Conservation (phyloP, 257 asterid genomes). For the Scutellaria galericulata region DNA sequence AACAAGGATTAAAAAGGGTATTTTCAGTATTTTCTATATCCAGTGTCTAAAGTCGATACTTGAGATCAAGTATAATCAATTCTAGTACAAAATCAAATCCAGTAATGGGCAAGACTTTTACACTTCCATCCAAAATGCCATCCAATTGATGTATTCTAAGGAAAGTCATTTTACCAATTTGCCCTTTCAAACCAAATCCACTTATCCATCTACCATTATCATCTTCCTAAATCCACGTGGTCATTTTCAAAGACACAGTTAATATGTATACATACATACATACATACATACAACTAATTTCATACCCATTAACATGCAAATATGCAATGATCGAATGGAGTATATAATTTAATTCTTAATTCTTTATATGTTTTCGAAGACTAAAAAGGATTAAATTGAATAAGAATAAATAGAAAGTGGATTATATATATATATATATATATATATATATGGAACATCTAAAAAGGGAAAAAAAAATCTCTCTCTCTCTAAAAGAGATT, state of each 20-base stretch:
- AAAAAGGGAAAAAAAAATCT: too few species aligned
- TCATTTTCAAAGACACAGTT: background rate
- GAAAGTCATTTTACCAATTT: background rate
- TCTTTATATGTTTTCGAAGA: too few species aligned
- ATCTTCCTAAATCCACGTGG: slow-evolving; percentile 20
- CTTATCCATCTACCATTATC: slow-evolving; percentile 3
- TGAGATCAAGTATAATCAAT: background rate
- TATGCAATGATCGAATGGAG: too few species aligned
- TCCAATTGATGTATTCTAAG: background rate
- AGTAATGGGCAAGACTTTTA: slow-evolving; percentile 17
- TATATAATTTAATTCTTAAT: too few species aligned
- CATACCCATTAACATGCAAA: too few species aligned
- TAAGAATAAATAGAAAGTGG: too few species aligned
- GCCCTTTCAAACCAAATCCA: slow-evolving; percentile 17
- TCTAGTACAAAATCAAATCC: background rate
- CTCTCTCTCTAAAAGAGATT: too few species aligned
- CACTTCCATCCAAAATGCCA: slow-evolving; percentile 19
- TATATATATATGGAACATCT: too few species aligned
- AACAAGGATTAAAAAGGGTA: background rate
- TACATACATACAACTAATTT: too few species aligned
- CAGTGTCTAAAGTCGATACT: background rate
- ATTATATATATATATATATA: too few species aligned
- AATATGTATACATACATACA: background rate
- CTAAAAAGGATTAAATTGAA: too few species aligned
- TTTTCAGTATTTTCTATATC: background rate